Evolutionary conservation across 768 basidiomycete species (phyloP).

Genomic region (Xerocomellus intermedius): DNA sequence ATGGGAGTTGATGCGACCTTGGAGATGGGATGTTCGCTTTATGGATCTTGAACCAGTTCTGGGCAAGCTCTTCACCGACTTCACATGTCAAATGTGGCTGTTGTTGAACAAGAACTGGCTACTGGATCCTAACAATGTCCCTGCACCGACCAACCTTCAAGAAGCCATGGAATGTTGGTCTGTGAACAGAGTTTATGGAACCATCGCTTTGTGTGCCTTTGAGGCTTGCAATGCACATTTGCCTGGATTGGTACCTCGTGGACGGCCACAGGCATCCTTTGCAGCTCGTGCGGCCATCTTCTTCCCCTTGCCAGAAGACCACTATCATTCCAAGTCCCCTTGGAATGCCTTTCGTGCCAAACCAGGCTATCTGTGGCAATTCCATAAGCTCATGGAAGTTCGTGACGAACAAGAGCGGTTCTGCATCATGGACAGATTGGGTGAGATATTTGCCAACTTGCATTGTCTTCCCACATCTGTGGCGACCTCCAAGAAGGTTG

Average conservation of each 20-base stretch:
- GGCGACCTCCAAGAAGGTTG: no score
- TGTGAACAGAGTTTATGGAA: no score
- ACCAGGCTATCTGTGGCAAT: constrained; percentile 7
- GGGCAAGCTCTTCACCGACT: neutral
- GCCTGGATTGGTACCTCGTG: neutral
- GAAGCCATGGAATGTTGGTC: constrained; percentile 8
- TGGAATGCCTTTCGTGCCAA: neutral
- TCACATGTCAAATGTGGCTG: constrained; percentile 12
- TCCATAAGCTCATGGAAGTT: constrained; percentile 1
- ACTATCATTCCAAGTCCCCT: neutral
- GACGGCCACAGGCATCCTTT: neutral
- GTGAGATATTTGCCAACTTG: constrained; percentile 4
- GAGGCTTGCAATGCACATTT: constrained; percentile 8
- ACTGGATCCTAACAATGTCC: neutral
- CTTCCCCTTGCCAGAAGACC: no score
- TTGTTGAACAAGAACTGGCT: neutral
- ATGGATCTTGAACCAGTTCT: no score
- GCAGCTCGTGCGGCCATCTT: neutral
- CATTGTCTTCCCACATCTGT: no score
- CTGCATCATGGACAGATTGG: neutral
- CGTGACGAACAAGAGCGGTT: neutral
- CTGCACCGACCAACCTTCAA: neutral
- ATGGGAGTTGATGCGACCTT: no score
- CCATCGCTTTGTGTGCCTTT: neutral
- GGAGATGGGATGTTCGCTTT: no score